Conservation (phyloP, 1,284 basidiomycete species). For the Moniliella sp. region DNA sequence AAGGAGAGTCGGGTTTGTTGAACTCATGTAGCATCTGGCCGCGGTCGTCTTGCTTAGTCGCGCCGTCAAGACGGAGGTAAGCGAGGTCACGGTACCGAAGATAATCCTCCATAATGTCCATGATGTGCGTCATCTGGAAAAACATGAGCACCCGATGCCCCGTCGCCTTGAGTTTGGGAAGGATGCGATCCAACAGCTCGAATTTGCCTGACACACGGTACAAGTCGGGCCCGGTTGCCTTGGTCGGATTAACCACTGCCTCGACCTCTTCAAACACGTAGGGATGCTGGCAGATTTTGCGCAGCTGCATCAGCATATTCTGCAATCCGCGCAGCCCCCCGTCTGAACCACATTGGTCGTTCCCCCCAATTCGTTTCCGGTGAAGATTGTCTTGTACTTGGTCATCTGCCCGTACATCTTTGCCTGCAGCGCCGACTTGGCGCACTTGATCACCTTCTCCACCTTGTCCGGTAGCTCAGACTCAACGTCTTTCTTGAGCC, state of each 20-base stretch:
- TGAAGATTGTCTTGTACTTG: slow-evolving; percentile 53
- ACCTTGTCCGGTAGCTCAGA: slow-evolving; percentile 93
- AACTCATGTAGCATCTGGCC: slow-evolving; percentile 89
- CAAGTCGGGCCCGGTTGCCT: neutral
- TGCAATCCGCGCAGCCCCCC: slow-evolving; percentile 5
- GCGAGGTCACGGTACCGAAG: slow-evolving; percentile 53
- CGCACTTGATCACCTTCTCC: slow-evolving; percentile 93
- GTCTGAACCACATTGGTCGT: slow-evolving; percentile 4
- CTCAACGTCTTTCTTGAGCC: slow-evolving; percentile 77
- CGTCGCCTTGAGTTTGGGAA: slow-evolving; percentile 49
- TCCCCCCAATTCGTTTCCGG: slow-evolving; percentile 9
- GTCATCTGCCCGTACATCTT: slow-evolving; percentile 77
- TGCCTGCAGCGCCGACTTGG: slow-evolving; percentile 84
- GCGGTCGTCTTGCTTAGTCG: slow-evolving; percentile 79
- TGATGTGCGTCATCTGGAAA: slow-evolving; percentile 44
- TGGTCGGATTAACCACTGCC: slow-evolving; percentile 2
- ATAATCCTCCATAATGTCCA: slow-evolving; percentile 56
- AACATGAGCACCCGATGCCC: slow-evolving; percentile 74
- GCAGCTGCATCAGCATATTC: slow-evolving; percentile 26
- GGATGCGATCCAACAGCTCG: slow-evolving; percentile 48
- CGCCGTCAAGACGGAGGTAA: slow-evolving; percentile 73
- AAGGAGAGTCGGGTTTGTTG: slow-evolving; percentile 80
- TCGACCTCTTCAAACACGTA: neutral
- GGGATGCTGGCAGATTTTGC: slow-evolving; percentile 17
- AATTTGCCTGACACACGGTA: slow-evolving; percentile 51